Conservation (phyloP, 1,139 yeast genomes). For the Pichia sp. region DNA sequence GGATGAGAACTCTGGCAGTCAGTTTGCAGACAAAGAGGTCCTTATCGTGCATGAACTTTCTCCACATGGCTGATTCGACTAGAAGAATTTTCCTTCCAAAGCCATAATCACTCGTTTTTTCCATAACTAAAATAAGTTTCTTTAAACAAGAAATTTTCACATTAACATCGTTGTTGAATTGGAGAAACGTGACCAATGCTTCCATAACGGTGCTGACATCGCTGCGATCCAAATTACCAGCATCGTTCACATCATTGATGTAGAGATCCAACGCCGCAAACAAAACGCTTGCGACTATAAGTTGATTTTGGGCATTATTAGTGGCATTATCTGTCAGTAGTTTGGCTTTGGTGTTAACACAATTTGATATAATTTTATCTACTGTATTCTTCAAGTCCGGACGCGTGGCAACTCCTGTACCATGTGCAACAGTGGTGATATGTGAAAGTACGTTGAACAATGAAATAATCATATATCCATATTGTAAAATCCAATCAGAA, state of each 20-base stretch:
- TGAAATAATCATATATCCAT: constrained; percentile 7
- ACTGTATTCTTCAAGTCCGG: background rate
- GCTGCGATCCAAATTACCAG: background rate
- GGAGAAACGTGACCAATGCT: constrained; percentile 2
- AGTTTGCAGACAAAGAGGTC: constrained; percentile 1
- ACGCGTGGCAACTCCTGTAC: background rate
- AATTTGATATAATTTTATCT: constrained; percentile 1
- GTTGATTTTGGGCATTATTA: constrained; percentile 1
- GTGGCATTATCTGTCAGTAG: background rate
- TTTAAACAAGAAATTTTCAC: constrained; percentile 3
- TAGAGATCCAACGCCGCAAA: constrained; percentile 5
- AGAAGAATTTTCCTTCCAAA: background rate
- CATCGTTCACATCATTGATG: constrained; percentile 3
- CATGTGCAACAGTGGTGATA: constrained; percentile 6
- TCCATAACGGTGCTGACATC: constrained; percentile 1
- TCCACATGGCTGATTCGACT: constrained; percentile 9
- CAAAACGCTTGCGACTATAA: constrained; percentile 5
- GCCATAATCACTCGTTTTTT: background rate
- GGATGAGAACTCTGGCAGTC: background rate
- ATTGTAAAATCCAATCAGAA: constrained; percentile 10
- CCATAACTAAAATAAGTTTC: background rate
- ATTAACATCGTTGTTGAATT: constrained; percentile 7
- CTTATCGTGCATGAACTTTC: constrained; percentile 7
- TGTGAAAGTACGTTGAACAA: background rate
- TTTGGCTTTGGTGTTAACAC: constrained; percentile 4